phyloP scores from a whole-genome alignment of 106 monocot species.

The Acanthochlamys bracteata region DNA sequence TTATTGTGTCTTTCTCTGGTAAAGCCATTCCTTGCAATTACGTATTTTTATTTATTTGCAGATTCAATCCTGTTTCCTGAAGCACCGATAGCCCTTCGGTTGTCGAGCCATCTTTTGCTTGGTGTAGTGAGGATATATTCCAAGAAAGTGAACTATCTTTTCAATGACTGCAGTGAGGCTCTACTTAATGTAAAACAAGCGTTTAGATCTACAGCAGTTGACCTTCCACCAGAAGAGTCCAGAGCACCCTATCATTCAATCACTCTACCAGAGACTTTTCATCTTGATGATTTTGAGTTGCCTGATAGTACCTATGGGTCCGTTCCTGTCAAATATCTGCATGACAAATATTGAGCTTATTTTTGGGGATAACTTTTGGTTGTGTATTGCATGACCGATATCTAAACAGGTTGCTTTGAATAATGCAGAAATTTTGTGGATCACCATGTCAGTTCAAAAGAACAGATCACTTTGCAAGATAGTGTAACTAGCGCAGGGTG shows the following conservation, averaged over 20 bases:
- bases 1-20: not conserved
- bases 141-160: slow-evolving; percentile 96
- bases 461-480: slow-evolving; percentile 99
- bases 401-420: not conserved
- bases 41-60: slow-evolving; percentile 20
- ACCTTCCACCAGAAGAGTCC: slow-evolving; percentile 98
- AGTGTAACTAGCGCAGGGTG: slow-evolving; percentile 41
- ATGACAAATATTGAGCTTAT: too few relatives aligned
- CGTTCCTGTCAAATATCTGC: slow-evolving; percentile 15
- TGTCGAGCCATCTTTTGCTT: slow-evolving; percentile 96
- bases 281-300: slow-evolving; percentile 98
- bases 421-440: slow-evolving; percentile 77
- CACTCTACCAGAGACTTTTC: slow-evolving; percentile 97
- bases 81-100: slow-evolving; percentile 89
- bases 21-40: not conserved
- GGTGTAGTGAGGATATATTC: slow-evolving; percentile 99
- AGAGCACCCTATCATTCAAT: slow-evolving; percentile 99
- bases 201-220: slow-evolving; percentile 94
- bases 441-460: slow-evolving; percentile 93
- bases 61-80: slow-evolving; percentile 99
- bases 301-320: slow-evolving; percentile 76
- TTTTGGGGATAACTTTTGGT: not conserved
- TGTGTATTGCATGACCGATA: not conserved
- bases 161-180: slow-evolving; percentile 99
- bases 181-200: slow-evolving; percentile 96